phyloP scores from a whole-genome alignment of 2,329 filamentous ascomycete genomes.

The Fusarium staphyleae region DNA sequence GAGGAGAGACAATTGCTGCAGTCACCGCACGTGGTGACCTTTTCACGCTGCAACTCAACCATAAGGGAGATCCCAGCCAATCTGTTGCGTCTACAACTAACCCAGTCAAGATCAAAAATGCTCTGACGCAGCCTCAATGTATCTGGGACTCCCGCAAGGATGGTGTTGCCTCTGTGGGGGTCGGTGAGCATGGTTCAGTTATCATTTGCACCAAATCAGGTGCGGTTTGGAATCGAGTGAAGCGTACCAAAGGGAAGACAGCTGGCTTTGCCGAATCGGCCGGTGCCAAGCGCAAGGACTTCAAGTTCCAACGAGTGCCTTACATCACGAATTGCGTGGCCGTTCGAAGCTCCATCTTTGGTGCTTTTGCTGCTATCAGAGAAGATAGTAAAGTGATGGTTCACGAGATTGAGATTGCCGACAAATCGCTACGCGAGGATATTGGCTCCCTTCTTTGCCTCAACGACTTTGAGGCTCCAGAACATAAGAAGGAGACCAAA shows the following conservation, averaged over 20 bases:
- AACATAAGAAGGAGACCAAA: conserved; percentile 42
- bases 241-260: conserved; percentile 81
- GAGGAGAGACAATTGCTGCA: conserved; percentile 90
- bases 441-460: conserved; percentile 75
- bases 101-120: conserved; percentile 85
- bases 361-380: conserved; percentile 86
- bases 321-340: conserved; percentile 84
- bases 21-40: conserved; percentile 85
- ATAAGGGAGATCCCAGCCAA: conserved; percentile 68
- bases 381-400: conserved; percentile 84
- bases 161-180: conserved; percentile 83
- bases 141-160: conserved; percentile 91
- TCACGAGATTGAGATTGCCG: conserved; percentile 70
- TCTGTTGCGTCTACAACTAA: conserved; percentile 83
- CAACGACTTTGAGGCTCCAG: conserved; percentile 60
- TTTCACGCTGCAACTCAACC: conserved; percentile 81
- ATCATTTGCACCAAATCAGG: conserved; percentile 93
- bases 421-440: conserved; percentile 77
- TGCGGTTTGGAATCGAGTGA: conserved; percentile 89
- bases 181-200: conserved; percentile 92
- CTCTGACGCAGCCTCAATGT: conserved; percentile 77
- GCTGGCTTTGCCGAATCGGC: conserved; percentile 54
- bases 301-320: conserved; percentile 92
- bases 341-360: conserved; percentile 87
- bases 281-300: conserved; percentile 78